A percentile compares a stretch with the other conserved stretches of the same genome.
Conservation (phyloP, 192 early-diverging fungal species). For the Radiomyces spectabilis region DNA sequence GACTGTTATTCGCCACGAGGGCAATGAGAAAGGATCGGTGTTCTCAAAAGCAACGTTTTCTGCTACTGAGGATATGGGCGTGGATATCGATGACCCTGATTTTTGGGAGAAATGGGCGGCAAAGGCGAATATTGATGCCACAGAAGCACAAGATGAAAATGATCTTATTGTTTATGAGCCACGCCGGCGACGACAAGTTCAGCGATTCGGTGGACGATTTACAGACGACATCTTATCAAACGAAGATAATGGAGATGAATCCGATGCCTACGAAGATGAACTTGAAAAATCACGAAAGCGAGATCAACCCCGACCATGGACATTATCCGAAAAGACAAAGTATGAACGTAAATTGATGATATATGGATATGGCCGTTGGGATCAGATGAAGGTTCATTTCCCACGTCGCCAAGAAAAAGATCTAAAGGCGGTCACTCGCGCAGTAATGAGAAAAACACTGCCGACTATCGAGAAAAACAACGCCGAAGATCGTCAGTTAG, state of each 20-base stretch:
- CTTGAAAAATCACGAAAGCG: conserved; percentile 20
- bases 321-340: conserved; percentile 45
- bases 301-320: conserved; percentile 41
- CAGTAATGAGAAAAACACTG: conserved; percentile 42
- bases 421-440: conserved; percentile 47
- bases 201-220: conserved; percentile 35
- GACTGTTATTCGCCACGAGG: conserved; percentile 70
- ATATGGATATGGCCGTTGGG: conserved; percentile 55
- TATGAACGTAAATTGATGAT: conserved; percentile 58
- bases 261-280: conserved; percentile 41
- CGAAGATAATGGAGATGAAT: conserved; percentile 37
- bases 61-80: conserved; percentile 31
- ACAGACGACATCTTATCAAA: conserved; percentile 32
- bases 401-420: conserved; percentile 48
- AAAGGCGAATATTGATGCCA: conserved; percentile 62
- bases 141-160: conserved; percentile 40
- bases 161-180: conserved; percentile 64
- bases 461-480: conserved; percentile 37
- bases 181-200: conserved; percentile 57
- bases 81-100: conserved; percentile 78
- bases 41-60: conserved; percentile 86
- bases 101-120: conserved; percentile 89
- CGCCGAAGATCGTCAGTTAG: conserved; percentile 51
- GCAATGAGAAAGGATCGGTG: conserved; percentile 60
- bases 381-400: conserved; percentile 52